Evolutionary conservation across 805 yeast species (phyloP), one percentile per base, ranked within the genome.

Genomic region (Wickerhamiella bombiphila): DNA sequence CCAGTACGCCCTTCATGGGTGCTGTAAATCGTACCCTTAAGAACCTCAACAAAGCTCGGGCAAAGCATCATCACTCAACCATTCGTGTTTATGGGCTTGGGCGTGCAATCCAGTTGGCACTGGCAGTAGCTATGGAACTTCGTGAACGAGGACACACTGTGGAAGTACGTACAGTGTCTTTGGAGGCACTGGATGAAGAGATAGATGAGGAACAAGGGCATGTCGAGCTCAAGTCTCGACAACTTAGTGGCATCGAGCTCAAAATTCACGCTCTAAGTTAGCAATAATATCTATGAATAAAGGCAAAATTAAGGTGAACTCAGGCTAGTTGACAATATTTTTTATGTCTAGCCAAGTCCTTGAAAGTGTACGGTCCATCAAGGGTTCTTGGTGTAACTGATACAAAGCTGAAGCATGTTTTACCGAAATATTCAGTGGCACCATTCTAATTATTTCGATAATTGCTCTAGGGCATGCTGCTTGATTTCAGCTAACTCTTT

Each of bases 61-160:
- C 37, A 11, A 64, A 61, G 28, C 63, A 61, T 9, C 59, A 61
- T n/a, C 58, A 55, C 15, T 59, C 60, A 0, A 70, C 61, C 50
- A 64, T 82, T 5, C 62, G 67, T 0, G 66, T 85, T 2, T 57
- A 70, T 38, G 95, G 93, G 0, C 74, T 81, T 78, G 94, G 94
- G 1, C 66, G 64, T 39, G 69, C 86, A 7, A 71, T 79, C 7
- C 74, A 68, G 35, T 76, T 70, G 48, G 72, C 76, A 0, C 42
- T 79, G n/a, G 61, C 74, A 11, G 44, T 85, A 1, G 93, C 72
- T 0, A 53, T 72, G 20, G 68, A 73, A 49, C 78, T 75, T 51
- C 69, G 70, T 47, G 60, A 58, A 13, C 59, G 65, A 29, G 65
- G 68, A 6, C 61, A 68, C 50, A 61, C 52, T 41, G 71, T 80